Evolutionary conservation across 1,139 yeast species (phyloP), one percentile per base, ranked within the genome.

Genomic region (Debaryomyces sp.): DNA sequence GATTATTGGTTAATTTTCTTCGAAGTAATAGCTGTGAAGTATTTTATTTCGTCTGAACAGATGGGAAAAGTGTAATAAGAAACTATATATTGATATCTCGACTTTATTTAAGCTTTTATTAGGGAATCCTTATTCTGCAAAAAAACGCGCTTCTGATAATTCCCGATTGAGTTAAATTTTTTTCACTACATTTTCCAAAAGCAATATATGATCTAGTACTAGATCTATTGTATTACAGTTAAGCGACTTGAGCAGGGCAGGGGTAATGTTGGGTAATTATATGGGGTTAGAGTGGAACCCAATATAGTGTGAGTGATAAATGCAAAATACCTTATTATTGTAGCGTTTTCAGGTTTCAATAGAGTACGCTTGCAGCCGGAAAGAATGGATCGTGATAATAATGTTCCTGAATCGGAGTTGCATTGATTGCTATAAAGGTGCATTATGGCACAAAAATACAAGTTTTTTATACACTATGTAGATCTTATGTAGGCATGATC

Each of bases 111-210:
- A 41, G 27, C 42, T 39, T 39, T 21, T 30, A 18, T 30, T 27
- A 27, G 17, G 27, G 27, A 29, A 15, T 15, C 35, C 36, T 18
- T 41, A 27, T 30, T 41, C 18, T 21, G 26, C 35, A 22, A 13
- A 30, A 27, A 30, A 41, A 41, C 43, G 43, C 43, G 43, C 15
- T 41, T 41, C 32, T 18, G 23, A 27, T 30, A 30, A 27, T 40
- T 30, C 43, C 43, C 37, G 18, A 30, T 41, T 29, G 37, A 41
- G 43, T 41, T 27, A 41, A 41, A 41, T 41, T 30, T 30, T 21
- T 23, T 21, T 34, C 35, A 29, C 15, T 21, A 9, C 26, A 7
- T 22, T 35, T 35, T 12, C 26, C 13, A 35, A n/a, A 35, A 35
- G 38, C 38, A 35, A 21, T 7, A 21, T 18, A 18, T n/a, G 30